A percentile compares a stretch with the other conserved stretches of the same genome.
Evolutionary conservation across 1,139 yeast genomes (phyloP).

Genomic region (Citeromyces hawaiiensis): DNA sequence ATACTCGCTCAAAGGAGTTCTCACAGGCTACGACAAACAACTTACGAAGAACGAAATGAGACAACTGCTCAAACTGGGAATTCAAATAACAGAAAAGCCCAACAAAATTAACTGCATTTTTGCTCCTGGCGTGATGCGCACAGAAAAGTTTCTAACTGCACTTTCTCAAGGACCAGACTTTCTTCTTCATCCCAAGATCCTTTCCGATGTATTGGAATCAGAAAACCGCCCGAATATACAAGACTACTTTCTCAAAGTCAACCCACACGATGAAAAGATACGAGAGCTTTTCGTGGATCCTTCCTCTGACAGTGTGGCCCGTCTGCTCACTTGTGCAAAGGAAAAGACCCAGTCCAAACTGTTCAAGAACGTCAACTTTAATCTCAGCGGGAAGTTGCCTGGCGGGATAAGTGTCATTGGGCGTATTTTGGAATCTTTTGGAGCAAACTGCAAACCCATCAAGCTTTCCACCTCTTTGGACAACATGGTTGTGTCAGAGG

Average conservation of each 20-base stretch:
- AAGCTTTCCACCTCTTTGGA: conserved; percentile 14
- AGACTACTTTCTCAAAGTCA: conserved; percentile 15
- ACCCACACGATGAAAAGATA: conserved; percentile 13
- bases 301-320: conserved; percentile 14
- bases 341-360: conserved; percentile 21
- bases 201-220: conserved; percentile 24
- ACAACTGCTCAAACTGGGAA: conserved; percentile 22
- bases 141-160: conserved; percentile 65
- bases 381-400: conserved; percentile 47
- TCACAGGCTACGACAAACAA: conserved; percentile 49
- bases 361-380: conserved; percentile 34
- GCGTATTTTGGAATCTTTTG: conserved; percentile 55
- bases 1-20: conserved; percentile 31
- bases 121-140: conserved; percentile 71
- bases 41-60: conserved; percentile 24
- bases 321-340: conserved; percentile 15
- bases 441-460: conserved; percentile 16
- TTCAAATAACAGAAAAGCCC: conserved; percentile 29
- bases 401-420: conserved; percentile 56
- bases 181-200: conserved; percentile 34
- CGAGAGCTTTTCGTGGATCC: conserved; percentile 14
- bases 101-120: conserved; percentile 25
- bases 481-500: conserved; percentile 7
- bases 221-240: conserved; percentile 12
- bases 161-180: conserved; percentile 22